Conservation (phyloP, 2,329 filamentous ascomycete genomes). For the Xylariaceae sp. region DNA sequence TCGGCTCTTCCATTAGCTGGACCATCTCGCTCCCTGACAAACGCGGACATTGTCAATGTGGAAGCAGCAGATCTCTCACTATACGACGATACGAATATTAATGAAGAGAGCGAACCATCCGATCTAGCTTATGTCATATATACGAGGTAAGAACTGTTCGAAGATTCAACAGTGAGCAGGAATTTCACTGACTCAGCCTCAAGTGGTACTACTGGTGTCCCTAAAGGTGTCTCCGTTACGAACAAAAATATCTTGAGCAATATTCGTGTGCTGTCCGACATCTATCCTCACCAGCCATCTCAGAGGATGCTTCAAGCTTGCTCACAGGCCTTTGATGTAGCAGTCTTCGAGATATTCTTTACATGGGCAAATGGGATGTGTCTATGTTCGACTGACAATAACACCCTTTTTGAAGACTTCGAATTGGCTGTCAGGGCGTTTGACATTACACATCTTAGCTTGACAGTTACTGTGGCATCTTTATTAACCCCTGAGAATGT, state of each 20-base stretch:
- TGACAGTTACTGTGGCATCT: conserved; percentile 81
- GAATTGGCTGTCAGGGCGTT: conserved; percentile 62
- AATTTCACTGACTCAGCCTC: not conserved
- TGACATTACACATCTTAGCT: conserved; percentile 71
- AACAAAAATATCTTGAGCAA: conserved; percentile 75
- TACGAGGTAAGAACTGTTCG: conserved; percentile 46
- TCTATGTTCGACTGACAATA: conserved; percentile 70
- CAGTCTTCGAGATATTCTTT: conserved; percentile 88
- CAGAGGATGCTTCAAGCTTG: conserved; percentile 75
- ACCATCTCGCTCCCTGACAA: conserved; percentile 7
- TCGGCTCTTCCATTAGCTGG: conserved; percentile 11
- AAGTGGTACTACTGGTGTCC: conserved; percentile 71
- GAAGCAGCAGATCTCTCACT: conserved; percentile 23
- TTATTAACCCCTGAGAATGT: conserved; percentile 66
- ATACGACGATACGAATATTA: conserved; percentile 36
- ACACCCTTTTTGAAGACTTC: conserved; percentile 69
- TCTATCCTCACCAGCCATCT: conserved; percentile 56
- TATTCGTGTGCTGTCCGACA: conserved; percentile 58
- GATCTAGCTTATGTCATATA: conserved; percentile 74
- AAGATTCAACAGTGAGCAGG: not conserved
- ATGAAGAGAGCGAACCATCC: conserved; percentile 37
- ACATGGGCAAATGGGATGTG: conserved; percentile 75
- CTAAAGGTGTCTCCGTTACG: conserved; percentile 76
- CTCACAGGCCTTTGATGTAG: conserved; percentile 82
- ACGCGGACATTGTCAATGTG: conserved; percentile 33